These are phyloP conservation scores for Metschnikowia henanensis DNA, from an alignment of 805 yeast species.

Conservation along the genomic window DNA sequence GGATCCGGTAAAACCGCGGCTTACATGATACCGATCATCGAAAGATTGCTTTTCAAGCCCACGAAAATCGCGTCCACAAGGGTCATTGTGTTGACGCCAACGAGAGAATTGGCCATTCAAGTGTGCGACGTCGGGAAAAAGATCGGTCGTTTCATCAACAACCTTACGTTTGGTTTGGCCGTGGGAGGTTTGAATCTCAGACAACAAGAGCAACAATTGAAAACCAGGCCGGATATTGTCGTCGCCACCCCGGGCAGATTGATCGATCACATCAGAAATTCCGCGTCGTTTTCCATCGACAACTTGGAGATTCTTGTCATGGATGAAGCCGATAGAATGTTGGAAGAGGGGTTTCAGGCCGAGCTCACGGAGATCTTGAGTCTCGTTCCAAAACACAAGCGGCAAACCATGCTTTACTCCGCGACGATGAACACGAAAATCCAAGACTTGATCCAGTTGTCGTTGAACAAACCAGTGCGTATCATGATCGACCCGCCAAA, in stretches of 20 bases:
- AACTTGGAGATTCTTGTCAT: slow-evolving; percentile 88
- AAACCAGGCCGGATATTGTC: slow-evolving; percentile 91
- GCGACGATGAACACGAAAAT: slow-evolving; percentile 98
- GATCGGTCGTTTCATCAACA: slow-evolving; percentile 72
- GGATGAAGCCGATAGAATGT: slow-evolving; percentile 99
- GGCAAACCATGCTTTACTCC: slow-evolving; percentile 93
- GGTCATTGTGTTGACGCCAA: slow-evolving; percentile 89
- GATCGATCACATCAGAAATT: slow-evolving; percentile 94
- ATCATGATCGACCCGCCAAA: slow-evolving; percentile 97
- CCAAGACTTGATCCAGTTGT: slow-evolving; percentile 81
- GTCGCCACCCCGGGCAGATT: slow-evolving; percentile 99
- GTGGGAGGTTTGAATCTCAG: slow-evolving; percentile 97
- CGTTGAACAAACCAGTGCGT: slow-evolving; percentile 87
- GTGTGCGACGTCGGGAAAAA: slow-evolving; percentile 91
- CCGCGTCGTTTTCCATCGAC: slow-evolving; percentile 90
- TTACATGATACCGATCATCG: slow-evolving; percentile 92
- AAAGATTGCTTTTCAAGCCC: slow-evolving; percentile 88
- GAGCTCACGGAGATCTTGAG: slow-evolving; percentile 90
- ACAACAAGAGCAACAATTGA: slow-evolving; percentile 93
- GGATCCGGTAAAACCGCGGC: slow-evolving; percentile 99
- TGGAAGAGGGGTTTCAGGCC: slow-evolving; percentile 97
- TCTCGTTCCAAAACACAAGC: slow-evolving; percentile 76
- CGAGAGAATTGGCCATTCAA: slow-evolving; percentile 97
- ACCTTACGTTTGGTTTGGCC: slow-evolving; percentile 87
- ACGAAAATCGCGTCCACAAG: slow-evolving; percentile 83